A percentile compares a stretch with the other conserved stretches of the same genome.
Conservation (phyloP, 306 rosid species). For the Crataegus laevigata region DNA sequence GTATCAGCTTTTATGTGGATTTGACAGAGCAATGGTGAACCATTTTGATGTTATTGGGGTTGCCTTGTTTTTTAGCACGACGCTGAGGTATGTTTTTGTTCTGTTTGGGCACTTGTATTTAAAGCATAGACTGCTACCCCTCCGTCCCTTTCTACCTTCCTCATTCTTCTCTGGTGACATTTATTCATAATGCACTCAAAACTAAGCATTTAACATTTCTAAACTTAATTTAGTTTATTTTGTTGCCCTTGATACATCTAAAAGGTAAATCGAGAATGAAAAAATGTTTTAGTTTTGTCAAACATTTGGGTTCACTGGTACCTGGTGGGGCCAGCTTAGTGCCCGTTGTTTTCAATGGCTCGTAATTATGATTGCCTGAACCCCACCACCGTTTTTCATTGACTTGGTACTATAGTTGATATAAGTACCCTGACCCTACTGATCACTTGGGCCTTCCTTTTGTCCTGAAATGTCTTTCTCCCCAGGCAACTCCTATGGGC, state of each 20-base stretch:
- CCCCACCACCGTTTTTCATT: not conserved
- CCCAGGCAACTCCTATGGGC: not conserved
- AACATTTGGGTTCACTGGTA: not conserved
- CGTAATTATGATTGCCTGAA: not conserved
- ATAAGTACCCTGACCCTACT: not conserved
- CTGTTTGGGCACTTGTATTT: not conserved
- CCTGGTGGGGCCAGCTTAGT: not conserved
- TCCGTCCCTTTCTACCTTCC: not conserved
- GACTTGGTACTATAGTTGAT: not conserved
- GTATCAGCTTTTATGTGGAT: slow-evolving; percentile 86
- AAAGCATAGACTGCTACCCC: not conserved
- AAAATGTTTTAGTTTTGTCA: not conserved
- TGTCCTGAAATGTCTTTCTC: not conserved
- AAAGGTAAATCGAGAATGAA: not conserved
- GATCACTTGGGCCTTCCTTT: not conserved
- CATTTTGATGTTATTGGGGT: slow-evolving; percentile 98
- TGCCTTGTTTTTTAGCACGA: slow-evolving; percentile 73
- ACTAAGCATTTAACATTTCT: not conserved
- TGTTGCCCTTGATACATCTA: not conserved
- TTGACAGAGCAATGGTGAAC: slow-evolving; percentile 71
- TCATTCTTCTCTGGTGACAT: not conserved
- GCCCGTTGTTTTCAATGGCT: not conserved
- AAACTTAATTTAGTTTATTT: not conserved
- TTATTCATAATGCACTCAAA: not conserved
- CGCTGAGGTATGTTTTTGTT: slow-evolving; percentile 52